phyloP scores from a whole-genome alignment of 1,284 basidiomycete species.

The Trametes hirsuta region DNA sequence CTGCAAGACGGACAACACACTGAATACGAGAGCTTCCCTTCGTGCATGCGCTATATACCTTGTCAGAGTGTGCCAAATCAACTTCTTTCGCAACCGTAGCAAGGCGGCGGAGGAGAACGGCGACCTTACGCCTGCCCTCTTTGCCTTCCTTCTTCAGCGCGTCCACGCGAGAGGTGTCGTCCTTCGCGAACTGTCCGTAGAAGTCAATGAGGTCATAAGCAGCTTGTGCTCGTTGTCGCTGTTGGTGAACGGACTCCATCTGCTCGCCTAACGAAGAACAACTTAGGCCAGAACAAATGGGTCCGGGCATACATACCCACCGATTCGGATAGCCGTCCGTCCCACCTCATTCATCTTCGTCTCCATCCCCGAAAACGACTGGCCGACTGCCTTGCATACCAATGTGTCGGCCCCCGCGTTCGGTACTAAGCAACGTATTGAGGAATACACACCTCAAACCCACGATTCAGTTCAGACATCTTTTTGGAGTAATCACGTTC shows the following conservation, averaged over 20 bases:
- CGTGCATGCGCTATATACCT: conserved; percentile 49
- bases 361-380: conserved; percentile 86
- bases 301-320: conserved; percentile 43
- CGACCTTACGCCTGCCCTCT: conserved; percentile 87
- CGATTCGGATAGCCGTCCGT: conserved; percentile 92
- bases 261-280: conserved; percentile 74
- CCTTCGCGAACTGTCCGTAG: conserved; percentile 91
- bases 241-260: conserved; percentile 92
- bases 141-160: conserved; percentile 84
- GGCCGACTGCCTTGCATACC: conserved; percentile 68
- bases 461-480: conserved; percentile 88
- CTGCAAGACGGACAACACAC: conserved; percentile 38
- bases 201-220: conserved; percentile 95
- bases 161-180: conserved; percentile 81
- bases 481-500: conserved; percentile 95
- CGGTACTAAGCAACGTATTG: neutral
- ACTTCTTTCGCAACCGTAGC: conserved; percentile 92
- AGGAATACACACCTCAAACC: conserved; percentile 76
- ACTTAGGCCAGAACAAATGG: neutral
- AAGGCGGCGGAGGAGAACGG: conserved; percentile 87
- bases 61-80: conserved; percentile 80
- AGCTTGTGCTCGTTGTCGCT: conserved; percentile 91
- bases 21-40: neutral
- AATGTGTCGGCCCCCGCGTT: neutral
- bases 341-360: conserved; percentile 92